Conservation (phyloP, 208 protist species). For the Trypanosoma mega region DNA sequence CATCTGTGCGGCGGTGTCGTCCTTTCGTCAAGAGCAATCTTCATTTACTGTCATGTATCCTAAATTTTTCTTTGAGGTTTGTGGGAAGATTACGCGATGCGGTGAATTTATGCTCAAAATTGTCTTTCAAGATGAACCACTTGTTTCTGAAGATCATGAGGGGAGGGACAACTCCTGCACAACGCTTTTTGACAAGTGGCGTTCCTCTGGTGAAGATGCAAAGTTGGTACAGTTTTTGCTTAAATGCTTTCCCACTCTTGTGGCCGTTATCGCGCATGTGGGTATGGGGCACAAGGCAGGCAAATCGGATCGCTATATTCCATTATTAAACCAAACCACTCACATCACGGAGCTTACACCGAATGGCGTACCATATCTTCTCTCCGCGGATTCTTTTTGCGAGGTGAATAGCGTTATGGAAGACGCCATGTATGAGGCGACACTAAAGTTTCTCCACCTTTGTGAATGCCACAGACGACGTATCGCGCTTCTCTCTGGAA, state of each 20-base stretch:
- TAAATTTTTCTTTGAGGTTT: slow-evolving; percentile 49
- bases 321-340: slow-evolving; percentile 14
- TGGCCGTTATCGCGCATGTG: slow-evolving; percentile 38
- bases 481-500: slow-evolving; percentile 32
- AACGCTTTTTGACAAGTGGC: slow-evolving; percentile 42
- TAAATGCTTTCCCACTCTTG: slow-evolving; percentile 9
- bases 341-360: slow-evolving; percentile 38
- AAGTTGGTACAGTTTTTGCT: slow-evolving; percentile 25
- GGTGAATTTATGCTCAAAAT: slow-evolving; percentile 36
- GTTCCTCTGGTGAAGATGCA: slow-evolving; percentile 14
- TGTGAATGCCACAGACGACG: slow-evolving; percentile 2
- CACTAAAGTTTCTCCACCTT: slow-evolving; percentile 32
- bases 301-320: slow-evolving; percentile 34
- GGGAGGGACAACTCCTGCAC: neutral
- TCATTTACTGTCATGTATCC: neutral
- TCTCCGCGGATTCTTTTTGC: slow-evolving; percentile 48
- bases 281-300: slow-evolving; percentile 26
- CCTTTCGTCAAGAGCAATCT: slow-evolving; percentile 25
- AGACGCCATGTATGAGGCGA: slow-evolving; percentile 37
- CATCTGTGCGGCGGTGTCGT: slow-evolving; percentile 13
- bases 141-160: neutral
- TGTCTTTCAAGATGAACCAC: slow-evolving; percentile 30
- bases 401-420: slow-evolving; percentile 57
- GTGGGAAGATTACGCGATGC: slow-evolving; percentile 31
- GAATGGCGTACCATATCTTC: slow-evolving; percentile 29